Percentiles rank a stretch among this genome's conserved stretches.
These are phyloP conservation scores for Penicillium ochrochloron DNA, from an alignment of 495 filamentous ascomycete genomes.

Conservation along the genomic window DNA sequence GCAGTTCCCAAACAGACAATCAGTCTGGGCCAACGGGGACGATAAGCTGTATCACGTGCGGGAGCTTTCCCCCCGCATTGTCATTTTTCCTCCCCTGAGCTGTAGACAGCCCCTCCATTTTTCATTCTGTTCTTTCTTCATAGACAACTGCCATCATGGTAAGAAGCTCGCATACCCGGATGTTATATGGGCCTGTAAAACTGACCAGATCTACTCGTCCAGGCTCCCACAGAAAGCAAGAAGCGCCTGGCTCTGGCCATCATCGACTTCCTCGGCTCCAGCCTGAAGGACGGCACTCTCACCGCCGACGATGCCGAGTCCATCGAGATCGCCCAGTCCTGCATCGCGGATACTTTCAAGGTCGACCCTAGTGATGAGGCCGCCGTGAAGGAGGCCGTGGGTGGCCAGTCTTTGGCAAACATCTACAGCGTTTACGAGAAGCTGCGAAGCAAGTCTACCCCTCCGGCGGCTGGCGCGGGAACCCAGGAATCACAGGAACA, in stretches of 20 bases:
- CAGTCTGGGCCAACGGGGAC: slow-evolving; percentile 27
- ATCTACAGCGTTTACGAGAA: slow-evolving; percentile 98
- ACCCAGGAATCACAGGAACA: slow-evolving; percentile 29
- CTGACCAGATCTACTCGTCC: slow-evolving; percentile 22
- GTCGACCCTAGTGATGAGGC: slow-evolving; percentile 80
- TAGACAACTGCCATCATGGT: slow-evolving; percentile 27
- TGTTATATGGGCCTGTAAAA: neutral
- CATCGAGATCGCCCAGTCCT: slow-evolving; percentile 89
- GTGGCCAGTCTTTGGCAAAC: slow-evolving; percentile 78
- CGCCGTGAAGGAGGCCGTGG: slow-evolving; percentile 76
- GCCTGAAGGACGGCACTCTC: slow-evolving; percentile 86
- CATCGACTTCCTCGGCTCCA: slow-evolving; percentile 88
- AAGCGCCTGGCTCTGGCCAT: slow-evolving; percentile 97
- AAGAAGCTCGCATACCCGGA: neutral
- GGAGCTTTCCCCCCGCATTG: slow-evolving; percentile 34
- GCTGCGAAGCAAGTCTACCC: slow-evolving; percentile 70
- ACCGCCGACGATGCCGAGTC: slow-evolving; percentile 84
- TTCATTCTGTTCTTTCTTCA: slow-evolving; percentile 12
- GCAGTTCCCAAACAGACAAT: slow-evolving; percentile 15
- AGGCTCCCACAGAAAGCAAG: slow-evolving; percentile 72
- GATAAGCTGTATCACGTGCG: slow-evolving; percentile 40
- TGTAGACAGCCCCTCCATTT: neutral
- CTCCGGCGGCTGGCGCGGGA: slow-evolving; percentile 31
- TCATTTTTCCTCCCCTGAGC: slow-evolving; percentile 26
- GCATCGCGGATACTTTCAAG: slow-evolving; percentile 93